These are phyloP conservation scores for Carpinus fangiana DNA, from an alignment of 306 rosid species.

Conservation along the genomic window DNA sequence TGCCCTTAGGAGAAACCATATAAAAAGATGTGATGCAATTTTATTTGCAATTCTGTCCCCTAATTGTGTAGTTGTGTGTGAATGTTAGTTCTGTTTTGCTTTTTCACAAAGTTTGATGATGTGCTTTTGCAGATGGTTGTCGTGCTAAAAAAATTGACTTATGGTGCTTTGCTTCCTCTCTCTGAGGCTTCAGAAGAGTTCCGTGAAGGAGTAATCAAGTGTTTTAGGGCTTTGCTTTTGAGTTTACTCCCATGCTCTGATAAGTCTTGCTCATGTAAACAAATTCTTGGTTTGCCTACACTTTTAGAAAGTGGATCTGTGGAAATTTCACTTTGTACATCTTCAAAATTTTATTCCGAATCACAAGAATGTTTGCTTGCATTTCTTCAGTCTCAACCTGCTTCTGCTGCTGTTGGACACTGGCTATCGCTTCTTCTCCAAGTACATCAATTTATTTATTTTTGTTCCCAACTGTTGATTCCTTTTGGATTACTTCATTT, in stretches of 20 bases:
- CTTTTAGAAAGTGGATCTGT: constrained; percentile 47
- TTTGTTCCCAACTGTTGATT: constrained; percentile 19
- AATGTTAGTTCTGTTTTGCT: neutral
- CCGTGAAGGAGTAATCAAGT: constrained; percentile 85
- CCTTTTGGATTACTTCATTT: neutral
- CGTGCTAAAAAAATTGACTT: constrained; percentile 83
- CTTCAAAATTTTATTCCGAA: constrained; percentile 42
- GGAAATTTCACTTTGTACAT: constrained; percentile 20
- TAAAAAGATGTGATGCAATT: neutral
- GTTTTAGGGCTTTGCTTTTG: constrained; percentile 67
- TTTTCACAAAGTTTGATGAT: constrained; percentile 22
- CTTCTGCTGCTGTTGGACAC: constrained; percentile 91
- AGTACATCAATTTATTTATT: constrained; percentile 46
- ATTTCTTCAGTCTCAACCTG: constrained; percentile 69
- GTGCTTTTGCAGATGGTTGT: constrained; percentile 82
- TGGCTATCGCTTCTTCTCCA: constrained; percentile 94
- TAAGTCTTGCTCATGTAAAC: constrained; percentile 61
- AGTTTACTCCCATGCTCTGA: constrained; percentile 64
- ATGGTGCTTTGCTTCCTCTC: constrained; percentile 84
- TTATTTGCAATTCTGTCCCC: neutral
- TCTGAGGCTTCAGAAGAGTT: constrained; percentile 96
- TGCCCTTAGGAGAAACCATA: neutral
- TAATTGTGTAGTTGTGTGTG: neutral
- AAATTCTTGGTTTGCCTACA: constrained; percentile 51
- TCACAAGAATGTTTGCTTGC: constrained; percentile 74